Percentiles rank a stretch among this genome's conserved stretches.
Evolutionary conservation across 805 yeast genomes (phyloP).

Genomic region (Metschnikowia amazonensis): DNA sequence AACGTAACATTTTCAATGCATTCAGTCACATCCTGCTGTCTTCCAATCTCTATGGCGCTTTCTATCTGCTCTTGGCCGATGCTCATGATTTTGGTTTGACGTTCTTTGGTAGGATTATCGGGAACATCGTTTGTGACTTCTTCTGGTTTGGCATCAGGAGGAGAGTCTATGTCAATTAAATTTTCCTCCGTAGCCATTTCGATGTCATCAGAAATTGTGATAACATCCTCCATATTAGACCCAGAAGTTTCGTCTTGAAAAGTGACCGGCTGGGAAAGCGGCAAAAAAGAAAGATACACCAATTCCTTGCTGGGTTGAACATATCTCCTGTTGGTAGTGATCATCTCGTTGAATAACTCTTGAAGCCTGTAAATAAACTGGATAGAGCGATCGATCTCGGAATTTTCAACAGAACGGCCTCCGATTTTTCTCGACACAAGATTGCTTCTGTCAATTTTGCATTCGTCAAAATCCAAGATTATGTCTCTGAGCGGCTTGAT

Average conservation of each 20-base stretch:
- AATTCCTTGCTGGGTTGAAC: constrained; percentile 80
- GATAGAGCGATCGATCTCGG: constrained; percentile 75
- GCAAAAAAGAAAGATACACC: constrained; percentile 83
- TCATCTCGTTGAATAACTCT: constrained; percentile 66
- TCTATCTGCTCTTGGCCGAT: constrained; percentile 64
- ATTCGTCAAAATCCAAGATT: constrained; percentile 52
- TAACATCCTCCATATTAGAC: constrained; percentile 6
- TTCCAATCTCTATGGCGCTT: constrained; percentile 71
- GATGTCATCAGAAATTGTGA: constrained; percentile 1
- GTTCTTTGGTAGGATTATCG: background rate
- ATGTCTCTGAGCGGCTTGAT: constrained; percentile 74
- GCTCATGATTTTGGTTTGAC: constrained; percentile 21
- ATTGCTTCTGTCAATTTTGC: constrained; percentile 14
- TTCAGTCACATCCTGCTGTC: constrained; percentile 97
- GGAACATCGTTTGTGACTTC: constrained; percentile 5
- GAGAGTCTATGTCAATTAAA: background rate
- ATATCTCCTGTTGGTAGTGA: constrained; percentile 55
- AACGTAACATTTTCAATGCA: constrained; percentile 91
- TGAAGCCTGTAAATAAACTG: constrained; percentile 76
- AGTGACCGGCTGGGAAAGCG: constrained; percentile 62
- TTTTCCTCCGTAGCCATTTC: background rate
- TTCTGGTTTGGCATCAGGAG: background rate
- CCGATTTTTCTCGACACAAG: constrained; percentile 62
- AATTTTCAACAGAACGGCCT: constrained; percentile 74
- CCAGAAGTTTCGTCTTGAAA: constrained; percentile 32